Conservation (phyloP, 2,329 filamentous ascomycete species). For the Phaeomoniella chlamydospora region DNA sequence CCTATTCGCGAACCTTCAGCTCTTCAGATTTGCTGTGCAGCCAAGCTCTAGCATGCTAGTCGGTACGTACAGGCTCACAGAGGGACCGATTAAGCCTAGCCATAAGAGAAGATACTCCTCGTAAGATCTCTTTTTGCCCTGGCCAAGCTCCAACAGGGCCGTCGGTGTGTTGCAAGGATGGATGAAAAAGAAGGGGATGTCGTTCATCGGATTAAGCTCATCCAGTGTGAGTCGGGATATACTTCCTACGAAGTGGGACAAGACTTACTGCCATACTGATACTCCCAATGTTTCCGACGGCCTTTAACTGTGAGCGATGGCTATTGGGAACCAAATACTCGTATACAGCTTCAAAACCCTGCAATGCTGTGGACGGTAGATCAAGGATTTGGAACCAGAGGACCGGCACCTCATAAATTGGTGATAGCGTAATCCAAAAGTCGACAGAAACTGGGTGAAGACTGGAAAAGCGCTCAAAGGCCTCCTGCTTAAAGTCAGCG, state of each 20-base stretch:
- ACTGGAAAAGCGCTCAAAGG: constrained; percentile 19
- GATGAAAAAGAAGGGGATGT: constrained; percentile 70
- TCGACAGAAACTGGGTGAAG: constrained; percentile 30
- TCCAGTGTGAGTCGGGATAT: constrained; percentile 9
- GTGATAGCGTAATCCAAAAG: constrained; percentile 63
- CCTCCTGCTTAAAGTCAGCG: constrained; percentile 23
- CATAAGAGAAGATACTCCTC: constrained; percentile 71
- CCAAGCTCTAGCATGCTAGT: constrained; percentile 41
- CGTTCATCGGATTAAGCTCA: constrained; percentile 72
- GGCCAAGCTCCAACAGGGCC: constrained; percentile 53
- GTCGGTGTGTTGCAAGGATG: constrained; percentile 85
- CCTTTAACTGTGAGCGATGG: constrained; percentile 46
- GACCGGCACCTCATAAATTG: constrained; percentile 60
- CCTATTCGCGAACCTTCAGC: no score
- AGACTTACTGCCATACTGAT: constrained; percentile 62
- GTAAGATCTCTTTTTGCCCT: constrained; percentile 20
- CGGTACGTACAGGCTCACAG: constrained; percentile 66
- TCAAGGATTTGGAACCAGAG: constrained; percentile 59
- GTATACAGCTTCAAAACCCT: constrained; percentile 56
- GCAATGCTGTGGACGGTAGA: constrained; percentile 38
- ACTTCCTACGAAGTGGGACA: constrained; percentile 6
- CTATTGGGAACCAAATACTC: constrained; percentile 53
- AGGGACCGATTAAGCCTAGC: constrained; percentile 74
- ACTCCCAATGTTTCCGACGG: constrained; percentile 51
- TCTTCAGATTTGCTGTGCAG: no score